phyloP scores from a whole-genome alignment of 495 filamentous ascomycete species.

The Hypoxylon fragiforme region DNA sequence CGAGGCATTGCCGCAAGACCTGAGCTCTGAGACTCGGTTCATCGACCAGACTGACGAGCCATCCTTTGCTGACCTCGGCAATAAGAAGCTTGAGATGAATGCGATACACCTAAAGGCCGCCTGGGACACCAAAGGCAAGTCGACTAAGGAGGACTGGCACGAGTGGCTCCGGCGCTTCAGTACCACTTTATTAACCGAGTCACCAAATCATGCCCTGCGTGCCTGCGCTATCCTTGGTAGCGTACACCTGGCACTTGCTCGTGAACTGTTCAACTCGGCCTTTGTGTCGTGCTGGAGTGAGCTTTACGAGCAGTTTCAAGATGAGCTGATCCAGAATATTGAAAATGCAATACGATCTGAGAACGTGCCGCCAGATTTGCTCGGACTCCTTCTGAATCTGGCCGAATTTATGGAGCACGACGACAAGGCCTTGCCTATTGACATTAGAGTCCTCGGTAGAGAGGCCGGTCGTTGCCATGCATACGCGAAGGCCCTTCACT shows the following conservation, averaged over 20 bases:
- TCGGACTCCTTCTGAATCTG: conserved; percentile 92
- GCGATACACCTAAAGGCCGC: conserved; percentile 96
- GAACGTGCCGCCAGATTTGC: conserved; percentile 90
- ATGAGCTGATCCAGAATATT: conserved; percentile 92
- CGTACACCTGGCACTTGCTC: conserved; percentile 87
- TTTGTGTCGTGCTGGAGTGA: conserved; percentile 99
- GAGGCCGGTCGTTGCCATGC: conserved; percentile 96
- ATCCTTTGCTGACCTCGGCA: conserved; percentile 76
- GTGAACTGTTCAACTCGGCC: conserved; percentile 94
- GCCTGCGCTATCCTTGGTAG: conserved; percentile 91
- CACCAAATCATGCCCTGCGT: conserved; percentile 88
- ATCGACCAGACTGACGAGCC: conserved; percentile 76
- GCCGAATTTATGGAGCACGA: conserved; percentile 99
- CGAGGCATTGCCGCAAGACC: conserved; percentile 89
- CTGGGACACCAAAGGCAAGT: conserved; percentile 94
- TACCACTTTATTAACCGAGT: conserved; percentile 92
- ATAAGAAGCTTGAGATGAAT: conserved; percentile 94
- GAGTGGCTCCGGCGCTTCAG: conserved; percentile 98
- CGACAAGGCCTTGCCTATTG: conserved; percentile 96
- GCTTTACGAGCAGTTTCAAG: conserved; percentile 90
- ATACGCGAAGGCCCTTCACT: conserved; percentile 96
- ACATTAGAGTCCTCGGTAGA: conserved; percentile 88
- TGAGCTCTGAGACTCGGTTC: conserved; percentile 86
- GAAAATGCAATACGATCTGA: conserved; percentile 91
- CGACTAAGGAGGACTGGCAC: conserved; percentile 96